phyloP scores from a whole-genome alignment of 345 rosid genomes.

The Excoecaria agallocha region DNA sequence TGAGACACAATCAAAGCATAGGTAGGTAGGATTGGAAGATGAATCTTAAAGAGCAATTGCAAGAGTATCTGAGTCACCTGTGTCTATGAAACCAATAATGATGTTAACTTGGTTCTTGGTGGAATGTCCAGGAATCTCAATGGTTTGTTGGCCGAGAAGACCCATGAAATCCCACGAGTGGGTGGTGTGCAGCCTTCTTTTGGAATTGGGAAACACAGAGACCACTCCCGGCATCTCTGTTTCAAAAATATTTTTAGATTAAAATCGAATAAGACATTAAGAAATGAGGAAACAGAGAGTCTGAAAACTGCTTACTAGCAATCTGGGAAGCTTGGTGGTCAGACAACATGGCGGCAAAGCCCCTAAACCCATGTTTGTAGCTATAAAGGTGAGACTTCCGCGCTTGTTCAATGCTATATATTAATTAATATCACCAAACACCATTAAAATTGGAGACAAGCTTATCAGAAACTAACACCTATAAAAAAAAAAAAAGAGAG shows the following conservation, averaged over 20 bases:
- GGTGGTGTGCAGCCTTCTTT: slow-evolving; percentile 50
- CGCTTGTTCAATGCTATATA: slow-evolving; percentile 41
- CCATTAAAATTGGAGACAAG: not conserved
- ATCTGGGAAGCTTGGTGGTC: slow-evolving; percentile 44
- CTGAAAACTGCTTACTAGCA: slow-evolving; percentile 23
- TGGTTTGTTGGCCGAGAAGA: slow-evolving; percentile 41
- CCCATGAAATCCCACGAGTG: slow-evolving; percentile 68
- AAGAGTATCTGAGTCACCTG: slow-evolving; percentile 30
- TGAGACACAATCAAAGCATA: no score
- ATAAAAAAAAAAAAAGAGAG: not conserved
- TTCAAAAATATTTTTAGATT: not conserved
- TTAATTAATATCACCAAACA: not conserved
- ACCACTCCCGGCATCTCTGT: slow-evolving; percentile 55
- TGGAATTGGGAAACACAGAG: slow-evolving; percentile 49
- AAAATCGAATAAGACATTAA: not conserved
- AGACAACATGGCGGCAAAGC: slow-evolving; percentile 49
- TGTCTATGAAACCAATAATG: slow-evolving; percentile 50
- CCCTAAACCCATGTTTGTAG: slow-evolving; percentile 45
- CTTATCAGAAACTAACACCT: not conserved
- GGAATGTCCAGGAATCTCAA: slow-evolving; percentile 51
- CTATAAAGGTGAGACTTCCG: slow-evolving; percentile 44
- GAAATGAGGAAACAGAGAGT: not conserved
- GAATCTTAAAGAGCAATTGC: no score
- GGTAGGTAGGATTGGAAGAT: no score
- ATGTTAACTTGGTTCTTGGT: slow-evolving; percentile 49